Evolutionary conservation across 1,139 yeast genomes (phyloP).

Genomic region (Wickerhamomyces sp.): DNA sequence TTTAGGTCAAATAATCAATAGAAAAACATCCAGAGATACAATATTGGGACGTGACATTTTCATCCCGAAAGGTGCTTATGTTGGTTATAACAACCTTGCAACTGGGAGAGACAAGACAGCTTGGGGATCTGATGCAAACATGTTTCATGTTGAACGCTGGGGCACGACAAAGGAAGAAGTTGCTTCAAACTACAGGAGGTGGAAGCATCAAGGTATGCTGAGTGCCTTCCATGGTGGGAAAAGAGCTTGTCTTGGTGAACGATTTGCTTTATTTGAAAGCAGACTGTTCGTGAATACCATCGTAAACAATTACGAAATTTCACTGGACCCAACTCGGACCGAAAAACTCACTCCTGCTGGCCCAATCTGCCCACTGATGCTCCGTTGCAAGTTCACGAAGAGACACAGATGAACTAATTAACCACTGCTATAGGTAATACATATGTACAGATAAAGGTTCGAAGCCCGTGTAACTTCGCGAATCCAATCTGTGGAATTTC

Average conservation of each 20-base stretch:
- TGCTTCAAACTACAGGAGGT: slow-evolving; percentile 33
- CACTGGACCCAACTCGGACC: slow-evolving; percentile 42
- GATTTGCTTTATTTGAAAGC: slow-evolving; percentile 47
- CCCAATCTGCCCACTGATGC: slow-evolving; percentile 33
- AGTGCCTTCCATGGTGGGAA: slow-evolving; percentile 60
- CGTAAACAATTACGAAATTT: slow-evolving; percentile 33
- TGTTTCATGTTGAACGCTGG: slow-evolving; percentile 56
- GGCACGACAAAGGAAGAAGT: slow-evolving; percentile 38
- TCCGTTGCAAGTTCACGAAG: slow-evolving; percentile 14
- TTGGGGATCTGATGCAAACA: slow-evolving; percentile 49
- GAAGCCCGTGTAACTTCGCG: too few species aligned
- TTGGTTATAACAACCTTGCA: slow-evolving; percentile 55
- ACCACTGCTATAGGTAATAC: not conserved
- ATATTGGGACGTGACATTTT: slow-evolving; percentile 38
- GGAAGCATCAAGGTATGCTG: slow-evolving; percentile 42
- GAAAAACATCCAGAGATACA: slow-evolving; percentile 38
- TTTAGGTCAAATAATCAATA: slow-evolving; percentile 52
- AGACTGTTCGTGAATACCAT: slow-evolving; percentile 37
- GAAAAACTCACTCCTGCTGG: slow-evolving; percentile 49
- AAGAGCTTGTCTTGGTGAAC: slow-evolving; percentile 61
- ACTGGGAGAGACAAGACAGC: slow-evolving; percentile 45
- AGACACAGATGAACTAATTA: not conserved
- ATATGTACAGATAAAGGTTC: too few species aligned
- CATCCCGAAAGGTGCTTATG: slow-evolving; percentile 51
- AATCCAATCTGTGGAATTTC: not conserved